Conservation (phyloP, 768 basidiomycete species). For the Tephrocybe sp. region DNA sequence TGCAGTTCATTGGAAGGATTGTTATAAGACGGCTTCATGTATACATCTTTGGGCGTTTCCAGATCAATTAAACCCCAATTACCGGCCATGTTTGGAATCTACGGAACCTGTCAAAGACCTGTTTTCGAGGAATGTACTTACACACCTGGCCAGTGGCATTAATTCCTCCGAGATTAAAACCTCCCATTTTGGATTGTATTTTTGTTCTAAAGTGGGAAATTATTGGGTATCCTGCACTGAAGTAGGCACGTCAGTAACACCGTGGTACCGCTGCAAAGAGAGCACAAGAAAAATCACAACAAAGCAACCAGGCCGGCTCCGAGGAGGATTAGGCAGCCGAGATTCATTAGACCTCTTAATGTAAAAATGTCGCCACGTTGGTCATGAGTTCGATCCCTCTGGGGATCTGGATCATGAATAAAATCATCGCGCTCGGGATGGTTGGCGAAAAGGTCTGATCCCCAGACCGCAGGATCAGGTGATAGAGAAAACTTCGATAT, state of each 20-base stretch:
- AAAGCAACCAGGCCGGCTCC: conserved; percentile 52
- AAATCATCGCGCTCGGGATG: conserved; percentile 65
- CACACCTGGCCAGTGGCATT: conserved; percentile 72
- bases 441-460: conserved; percentile 59
- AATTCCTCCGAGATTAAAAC: conserved; percentile 76
- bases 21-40: conserved; percentile 51
- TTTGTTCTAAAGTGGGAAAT: conserved; percentile 54
- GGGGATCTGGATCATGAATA: conserved; percentile 74
- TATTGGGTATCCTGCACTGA: conserved; percentile 64
- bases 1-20: conserved; percentile 56
- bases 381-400: conserved; percentile 58
- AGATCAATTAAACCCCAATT: conserved; percentile 73
- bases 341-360: conserved; percentile 67
- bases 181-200: conserved; percentile 49
- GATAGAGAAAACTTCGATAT: conserved; percentile 70
- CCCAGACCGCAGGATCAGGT: conserved; percentile 73
- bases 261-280: neutral
- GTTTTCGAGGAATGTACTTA: conserved; percentile 4
- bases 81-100: conserved; percentile 62
- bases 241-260: conserved; percentile 1
- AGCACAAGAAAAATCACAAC: conserved; percentile 43
- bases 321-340: conserved; percentile 65
- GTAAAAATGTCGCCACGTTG: conserved; percentile 65
- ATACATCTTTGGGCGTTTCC: conserved; percentile 66
- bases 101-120: neutral